These are phyloP conservation scores for Persicaria tinctoria DNA, from an alignment of 148 eudicot species.

Conservation along the genomic window DNA sequence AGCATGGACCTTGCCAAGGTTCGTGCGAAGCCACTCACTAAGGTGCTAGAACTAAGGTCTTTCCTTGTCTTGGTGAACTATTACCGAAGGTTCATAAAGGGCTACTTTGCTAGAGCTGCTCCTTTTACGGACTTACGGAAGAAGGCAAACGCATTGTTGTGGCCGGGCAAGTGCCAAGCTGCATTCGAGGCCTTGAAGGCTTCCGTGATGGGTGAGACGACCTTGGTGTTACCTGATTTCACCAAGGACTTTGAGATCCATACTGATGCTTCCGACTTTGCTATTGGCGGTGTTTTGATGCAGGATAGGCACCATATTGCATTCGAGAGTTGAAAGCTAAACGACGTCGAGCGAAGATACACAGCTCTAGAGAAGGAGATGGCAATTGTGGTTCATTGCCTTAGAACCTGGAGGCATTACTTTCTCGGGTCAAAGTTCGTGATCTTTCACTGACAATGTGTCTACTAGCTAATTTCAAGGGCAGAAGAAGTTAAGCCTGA, in stretches of 20 bases:
- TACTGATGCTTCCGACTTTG: not conserved
- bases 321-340: slow-evolving; percentile 5
- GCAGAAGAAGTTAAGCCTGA: not conserved
- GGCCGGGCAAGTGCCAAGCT: not conserved
- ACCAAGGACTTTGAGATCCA: slow-evolving; percentile 4
- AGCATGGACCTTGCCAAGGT: not conserved
- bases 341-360: not conserved
- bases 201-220: not conserved
- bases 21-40: not conserved
- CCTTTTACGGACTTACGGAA: not conserved
- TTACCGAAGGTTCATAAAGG: not conserved
- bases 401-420: not conserved
- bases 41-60: not conserved
- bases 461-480: slow-evolving; percentile 1
- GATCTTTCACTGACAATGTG: not conserved
- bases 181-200: not conserved
- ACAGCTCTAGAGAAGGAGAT: not conserved
- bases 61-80: not conserved
- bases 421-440: slow-evolving; percentile 2
- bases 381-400: slow-evolving; percentile 3
- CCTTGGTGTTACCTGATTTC: not conserved
- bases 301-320: slow-evolving; percentile 10
- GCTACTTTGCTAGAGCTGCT: not conserved
- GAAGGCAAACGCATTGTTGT: not conserved
- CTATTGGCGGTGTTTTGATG: slow-evolving; percentile 14